Conservation (phyloP, 805 yeast genomes). For the Candida qinlingensis region DNA sequence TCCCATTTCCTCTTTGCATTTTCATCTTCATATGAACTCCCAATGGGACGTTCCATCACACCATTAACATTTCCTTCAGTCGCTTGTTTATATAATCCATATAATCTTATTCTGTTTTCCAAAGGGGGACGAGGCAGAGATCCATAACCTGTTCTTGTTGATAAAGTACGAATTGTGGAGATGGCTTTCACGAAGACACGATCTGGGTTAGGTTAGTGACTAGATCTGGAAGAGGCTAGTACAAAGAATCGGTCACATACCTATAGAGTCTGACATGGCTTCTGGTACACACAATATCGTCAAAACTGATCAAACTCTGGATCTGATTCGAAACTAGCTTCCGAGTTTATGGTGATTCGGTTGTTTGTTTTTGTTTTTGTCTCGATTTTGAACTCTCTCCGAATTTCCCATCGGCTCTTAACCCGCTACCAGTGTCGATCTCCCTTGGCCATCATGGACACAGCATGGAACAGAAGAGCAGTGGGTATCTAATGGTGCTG, state of each 20-base stretch:
- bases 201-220: slow-evolving; percentile 33
- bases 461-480: too few relatives aligned
- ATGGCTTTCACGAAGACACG: slow-evolving; percentile 81
- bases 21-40: slow-evolving; percentile 54
- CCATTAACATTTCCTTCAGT: slow-evolving; percentile 77
- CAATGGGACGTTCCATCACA: slow-evolving; percentile 60
- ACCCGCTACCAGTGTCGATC: too few relatives aligned
- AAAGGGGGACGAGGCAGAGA: slow-evolving; percentile 74
- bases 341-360: too few relatives aligned
- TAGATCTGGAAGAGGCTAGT: too few relatives aligned
- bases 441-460: too few relatives aligned
- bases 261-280: slow-evolving; percentile 15
- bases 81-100: slow-evolving; percentile 85
- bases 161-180: slow-evolving; percentile 67
- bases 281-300: background rate
- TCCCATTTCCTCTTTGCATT: slow-evolving; percentile 75
- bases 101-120: slow-evolving; percentile 58
- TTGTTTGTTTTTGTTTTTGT: background rate
- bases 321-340: background rate
- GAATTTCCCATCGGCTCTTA: too few relatives aligned
- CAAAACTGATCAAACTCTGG: background rate
- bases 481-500: too few relatives aligned
- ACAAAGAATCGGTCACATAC: slow-evolving; percentile 1
- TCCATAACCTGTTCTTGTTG: slow-evolving; percentile 57
- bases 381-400: too few relatives aligned